A percentile compares a stretch with the other conserved stretches of the same genome.
Evolutionary conservation across 495 filamentous ascomycete genomes (phyloP).

Genomic region (Staphylotrichum longicolle): DNA sequence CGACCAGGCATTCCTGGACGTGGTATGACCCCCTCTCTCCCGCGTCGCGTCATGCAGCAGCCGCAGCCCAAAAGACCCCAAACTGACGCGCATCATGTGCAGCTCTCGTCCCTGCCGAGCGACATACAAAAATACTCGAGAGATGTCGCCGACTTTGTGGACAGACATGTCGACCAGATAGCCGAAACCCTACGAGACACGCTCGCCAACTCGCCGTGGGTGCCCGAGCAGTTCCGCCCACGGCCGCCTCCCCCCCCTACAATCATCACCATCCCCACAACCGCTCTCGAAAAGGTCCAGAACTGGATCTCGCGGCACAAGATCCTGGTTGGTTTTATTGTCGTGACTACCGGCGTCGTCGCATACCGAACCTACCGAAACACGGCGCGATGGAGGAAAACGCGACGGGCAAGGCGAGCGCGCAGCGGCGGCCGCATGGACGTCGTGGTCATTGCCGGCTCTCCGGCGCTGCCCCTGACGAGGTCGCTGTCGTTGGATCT

Average conservation of each 20-base stretch:
- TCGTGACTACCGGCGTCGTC: slow-evolving; percentile 66
- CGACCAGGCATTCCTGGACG: slow-evolving; percentile 61
- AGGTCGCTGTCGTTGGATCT: slow-evolving; percentile 78
- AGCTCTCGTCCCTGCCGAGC: slow-evolving; percentile 72
- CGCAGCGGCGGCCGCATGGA: slow-evolving; percentile 83
- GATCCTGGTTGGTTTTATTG: slow-evolving; percentile 62
- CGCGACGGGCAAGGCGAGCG: slow-evolving; percentile 71
- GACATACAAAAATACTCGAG: slow-evolving; percentile 50
- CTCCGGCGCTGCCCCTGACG: slow-evolving; percentile 74
- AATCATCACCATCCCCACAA: slow-evolving; percentile 34
- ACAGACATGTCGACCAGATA: slow-evolving; percentile 69
- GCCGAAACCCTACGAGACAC: slow-evolving; percentile 61
- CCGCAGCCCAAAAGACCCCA: not conserved
- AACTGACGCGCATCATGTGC: slow-evolving; percentile 7
- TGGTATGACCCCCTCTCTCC: slow-evolving; percentile 41
- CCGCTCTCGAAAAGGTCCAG: slow-evolving; percentile 39
- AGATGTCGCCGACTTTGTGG: slow-evolving; percentile 70
- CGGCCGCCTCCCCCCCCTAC: slow-evolving; percentile 49
- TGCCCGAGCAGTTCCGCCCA: slow-evolving; percentile 66
- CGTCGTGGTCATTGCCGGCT: slow-evolving; percentile 86
- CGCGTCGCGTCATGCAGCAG: slow-evolving; percentile 12
- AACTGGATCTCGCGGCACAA: slow-evolving; percentile 69
- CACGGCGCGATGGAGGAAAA: slow-evolving; percentile 58
- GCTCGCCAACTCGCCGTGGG: slow-evolving; percentile 62
- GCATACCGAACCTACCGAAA: slow-evolving; percentile 64